These are phyloP conservation scores for Cyphellophora attinorum DNA, from an alignment of 2,329 filamentous ascomycete genomes.

Conservation along the genomic window DNA sequence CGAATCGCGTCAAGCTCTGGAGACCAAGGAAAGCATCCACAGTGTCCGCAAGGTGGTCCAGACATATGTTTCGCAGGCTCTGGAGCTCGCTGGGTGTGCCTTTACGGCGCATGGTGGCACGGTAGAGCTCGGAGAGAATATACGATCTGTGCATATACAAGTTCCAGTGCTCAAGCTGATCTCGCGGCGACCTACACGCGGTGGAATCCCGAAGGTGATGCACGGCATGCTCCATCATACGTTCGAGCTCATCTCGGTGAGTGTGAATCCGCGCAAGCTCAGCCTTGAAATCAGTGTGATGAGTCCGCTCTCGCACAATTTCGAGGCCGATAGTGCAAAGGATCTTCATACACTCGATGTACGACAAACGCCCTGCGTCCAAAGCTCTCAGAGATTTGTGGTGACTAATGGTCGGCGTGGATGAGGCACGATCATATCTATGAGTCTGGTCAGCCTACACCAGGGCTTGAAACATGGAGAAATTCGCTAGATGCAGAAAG, in stretches of 20 bases:
- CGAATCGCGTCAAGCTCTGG: slow-evolving; percentile 4
- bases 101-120: slow-evolving; percentile 44
- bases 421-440: slow-evolving; percentile 24
- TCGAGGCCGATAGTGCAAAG: slow-evolving; percentile 20
- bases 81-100: slow-evolving; percentile 21
- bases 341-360: slow-evolving; percentile 21
- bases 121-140: slow-evolving; percentile 51
- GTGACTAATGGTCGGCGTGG: slow-evolving; percentile 19
- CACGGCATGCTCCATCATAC: slow-evolving; percentile 46
- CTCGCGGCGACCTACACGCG: slow-evolving; percentile 28
- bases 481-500: no score
- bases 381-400: slow-evolving; percentile 12
- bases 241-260: slow-evolving; percentile 46
- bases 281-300: slow-evolving; percentile 41
- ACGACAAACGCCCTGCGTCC: slow-evolving; percentile 15
- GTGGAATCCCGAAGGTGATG: slow-evolving; percentile 47
- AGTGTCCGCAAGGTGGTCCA: slow-evolving; percentile 6
- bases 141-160: slow-evolving; percentile 53
- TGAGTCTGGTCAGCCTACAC: no score
- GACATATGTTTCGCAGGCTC: slow-evolving; percentile 1
- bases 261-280: slow-evolving; percentile 42
- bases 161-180: slow-evolving; percentile 50
- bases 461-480: no score
- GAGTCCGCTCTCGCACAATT: slow-evolving; percentile 34
- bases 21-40: slow-evolving; percentile 8